Conservation (phyloP, 768 basidiomycete species). For the Lyophyllum semitale region DNA sequence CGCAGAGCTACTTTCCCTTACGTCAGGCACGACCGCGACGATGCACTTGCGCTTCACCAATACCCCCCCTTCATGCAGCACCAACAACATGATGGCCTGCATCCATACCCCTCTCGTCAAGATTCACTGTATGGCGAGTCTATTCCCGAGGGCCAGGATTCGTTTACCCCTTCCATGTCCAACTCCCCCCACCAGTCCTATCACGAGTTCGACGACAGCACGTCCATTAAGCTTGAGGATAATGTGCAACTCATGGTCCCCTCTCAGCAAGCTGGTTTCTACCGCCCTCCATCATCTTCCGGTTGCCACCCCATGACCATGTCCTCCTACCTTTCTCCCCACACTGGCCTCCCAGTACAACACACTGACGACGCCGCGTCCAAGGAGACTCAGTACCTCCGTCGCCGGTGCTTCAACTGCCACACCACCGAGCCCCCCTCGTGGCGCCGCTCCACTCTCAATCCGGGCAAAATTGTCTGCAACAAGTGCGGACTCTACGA, state of each 20-base stretch:
- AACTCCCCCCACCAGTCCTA: slow-evolving; percentile 45
- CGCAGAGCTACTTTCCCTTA: slow-evolving; percentile 79
- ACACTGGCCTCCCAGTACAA: slow-evolving; percentile 68
- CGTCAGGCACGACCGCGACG: slow-evolving; percentile 70
- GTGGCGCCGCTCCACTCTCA: slow-evolving; percentile 86
- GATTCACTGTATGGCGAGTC: slow-evolving; percentile 36
- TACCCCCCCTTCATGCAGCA: slow-evolving; percentile 44
- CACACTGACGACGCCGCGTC: slow-evolving; percentile 90
- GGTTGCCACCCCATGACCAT: slow-evolving; percentile 35
- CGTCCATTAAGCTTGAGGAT: slow-evolving; percentile 70
- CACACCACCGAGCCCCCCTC: slow-evolving; percentile 89
- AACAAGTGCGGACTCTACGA: slow-evolving; percentile 94
- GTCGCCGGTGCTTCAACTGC: slow-evolving; percentile 87
- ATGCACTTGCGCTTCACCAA: slow-evolving; percentile 40
- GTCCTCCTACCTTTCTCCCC: slow-evolving; percentile 40
- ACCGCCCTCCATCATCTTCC: slow-evolving; percentile 30
- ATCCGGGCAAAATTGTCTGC: slow-evolving; percentile 91
- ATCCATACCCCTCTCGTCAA: slow-evolving; percentile 32
- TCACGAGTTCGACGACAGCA: slow-evolving; percentile 48
- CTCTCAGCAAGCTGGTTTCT: slow-evolving; percentile 56
- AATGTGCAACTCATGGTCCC: slow-evolving; percentile 60
- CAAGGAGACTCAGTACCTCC: slow-evolving; percentile 90
- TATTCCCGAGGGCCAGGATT: slow-evolving; percentile 34
- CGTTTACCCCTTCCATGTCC: slow-evolving; percentile 36
- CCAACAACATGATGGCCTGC: slow-evolving; percentile 37